Percentiles rank a stretch among this genome's conserved stretches.
Conservation (phyloP, 176 grass and related monocot genomes). For the Phoenix roebelenii region DNA sequence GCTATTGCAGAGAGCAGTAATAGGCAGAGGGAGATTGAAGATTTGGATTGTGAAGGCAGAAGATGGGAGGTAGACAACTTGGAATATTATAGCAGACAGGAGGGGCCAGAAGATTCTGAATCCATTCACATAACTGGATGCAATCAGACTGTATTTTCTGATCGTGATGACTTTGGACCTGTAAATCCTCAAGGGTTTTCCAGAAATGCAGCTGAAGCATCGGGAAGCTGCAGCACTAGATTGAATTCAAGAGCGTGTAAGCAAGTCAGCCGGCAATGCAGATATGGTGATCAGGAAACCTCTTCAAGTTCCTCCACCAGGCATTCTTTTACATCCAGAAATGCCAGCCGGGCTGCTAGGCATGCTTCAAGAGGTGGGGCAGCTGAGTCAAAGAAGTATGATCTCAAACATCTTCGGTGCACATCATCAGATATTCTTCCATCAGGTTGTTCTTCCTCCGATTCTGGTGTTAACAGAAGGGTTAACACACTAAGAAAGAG, state of each 20-base stretch:
- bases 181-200: too few relatives aligned
- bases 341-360: neutral
- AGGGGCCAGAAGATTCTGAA: too few relatives aligned
- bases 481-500: conserved; percentile 35
- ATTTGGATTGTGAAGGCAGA: neutral
- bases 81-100: neutral
- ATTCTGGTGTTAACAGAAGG: neutral
- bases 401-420: neutral
- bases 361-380: neutral
- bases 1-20: conserved; percentile 2
- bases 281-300: neutral
- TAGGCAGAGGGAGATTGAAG: neutral
- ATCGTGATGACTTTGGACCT: too few relatives aligned
- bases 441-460: neutral
- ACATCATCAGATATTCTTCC: neutral
- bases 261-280: neutral
- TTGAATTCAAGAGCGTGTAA: neutral
- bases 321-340: neutral
- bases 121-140: too few relatives aligned
- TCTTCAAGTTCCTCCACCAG: neutral
- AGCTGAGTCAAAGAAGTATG: neutral
- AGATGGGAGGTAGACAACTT: neutral
- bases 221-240: neutral
- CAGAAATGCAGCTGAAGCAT: too few relatives aligned
- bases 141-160: too few relatives aligned